These are phyloP conservation scores for Platanthera zijinensis DNA, from an alignment of 106 monocot species.

Conservation along the genomic window DNA sequence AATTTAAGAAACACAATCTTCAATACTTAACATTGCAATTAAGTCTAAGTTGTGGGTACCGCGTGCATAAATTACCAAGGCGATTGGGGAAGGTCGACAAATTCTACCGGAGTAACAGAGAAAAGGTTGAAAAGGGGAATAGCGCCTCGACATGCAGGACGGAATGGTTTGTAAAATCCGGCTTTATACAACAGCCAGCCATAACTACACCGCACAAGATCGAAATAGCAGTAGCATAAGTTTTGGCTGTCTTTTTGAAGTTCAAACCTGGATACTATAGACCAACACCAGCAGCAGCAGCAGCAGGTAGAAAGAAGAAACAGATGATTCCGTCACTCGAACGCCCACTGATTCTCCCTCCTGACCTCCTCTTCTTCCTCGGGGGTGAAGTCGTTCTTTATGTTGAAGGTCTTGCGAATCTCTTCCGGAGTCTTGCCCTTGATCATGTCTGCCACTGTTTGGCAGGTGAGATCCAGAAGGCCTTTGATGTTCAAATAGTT, in stretches of 20 bases:
- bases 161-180: too few species aligned
- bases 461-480: conserved; percentile 15
- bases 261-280: too few species aligned
- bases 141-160: too few species aligned
- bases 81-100: not conserved
- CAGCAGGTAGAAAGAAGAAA: not conserved
- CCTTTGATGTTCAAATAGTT: conserved; percentile 18
- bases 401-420: conserved; percentile 22
- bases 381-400: conserved; percentile 19
- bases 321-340: conserved; percentile 2
- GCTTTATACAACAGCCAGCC: too few species aligned
- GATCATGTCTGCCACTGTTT: conserved; percentile 19
- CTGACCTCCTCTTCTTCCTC: conserved; percentile 20
- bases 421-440: conserved; percentile 22
- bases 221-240: too few species aligned
- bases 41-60: not conserved
- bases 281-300: not conserved
- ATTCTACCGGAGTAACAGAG: not conserved
- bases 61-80: not conserved
- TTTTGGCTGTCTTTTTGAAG: too few species aligned
- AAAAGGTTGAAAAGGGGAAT: not conserved
- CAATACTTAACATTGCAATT: too few species aligned
- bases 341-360: conserved; percentile 20
- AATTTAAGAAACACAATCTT: too few species aligned
- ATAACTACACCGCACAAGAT: too few species aligned